A percentile compares a stretch with the other conserved stretches of the same genome.
Conservation (phyloP, 1,139 yeast genomes). For the Sugiyamaella japonica region DNA sequence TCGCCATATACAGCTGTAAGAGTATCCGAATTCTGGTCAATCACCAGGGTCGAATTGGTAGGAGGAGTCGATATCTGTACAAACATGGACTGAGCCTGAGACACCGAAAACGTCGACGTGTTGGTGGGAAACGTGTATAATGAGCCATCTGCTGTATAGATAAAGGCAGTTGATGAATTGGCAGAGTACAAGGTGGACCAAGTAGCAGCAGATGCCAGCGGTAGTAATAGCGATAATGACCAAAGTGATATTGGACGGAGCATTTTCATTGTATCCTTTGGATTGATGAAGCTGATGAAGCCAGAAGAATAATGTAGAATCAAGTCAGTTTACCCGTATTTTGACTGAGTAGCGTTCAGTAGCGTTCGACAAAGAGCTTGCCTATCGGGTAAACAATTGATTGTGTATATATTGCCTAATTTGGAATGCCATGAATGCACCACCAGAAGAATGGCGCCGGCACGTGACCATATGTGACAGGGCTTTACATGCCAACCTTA, state of each 20-base stretch:
- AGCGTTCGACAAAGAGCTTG: background rate
- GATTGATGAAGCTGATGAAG: too few species aligned
- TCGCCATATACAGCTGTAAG: conserved; percentile 20
- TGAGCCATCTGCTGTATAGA: conserved; percentile 24
- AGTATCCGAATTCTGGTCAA: conserved; percentile 17
- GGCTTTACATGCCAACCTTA: background rate
- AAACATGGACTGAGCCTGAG: conserved; percentile 15
- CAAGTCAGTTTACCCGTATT: background rate
- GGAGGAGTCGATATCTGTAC: conserved; percentile 25
- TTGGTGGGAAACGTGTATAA: conserved; percentile 22
- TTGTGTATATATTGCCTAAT: conserved; percentile 9
- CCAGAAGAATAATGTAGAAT: too few species aligned
- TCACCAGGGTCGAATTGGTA: conserved; percentile 25
- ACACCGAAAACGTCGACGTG: conserved; percentile 11
- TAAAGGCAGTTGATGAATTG: conserved; percentile 21
- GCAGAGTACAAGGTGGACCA: conserved; percentile 28
- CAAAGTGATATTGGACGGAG: background rate
- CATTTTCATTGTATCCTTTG: background rate
- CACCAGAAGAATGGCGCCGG: background rate
- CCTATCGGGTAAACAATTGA: background rate
- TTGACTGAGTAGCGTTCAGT: background rate
- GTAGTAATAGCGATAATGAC: background rate
- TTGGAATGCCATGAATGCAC: background rate
- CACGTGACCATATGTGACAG: background rate
- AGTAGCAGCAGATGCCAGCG: conserved; percentile 19